Evolutionary conservation across 1,139 yeast species (phyloP).

Genomic region (Pichia sp.): DNA sequence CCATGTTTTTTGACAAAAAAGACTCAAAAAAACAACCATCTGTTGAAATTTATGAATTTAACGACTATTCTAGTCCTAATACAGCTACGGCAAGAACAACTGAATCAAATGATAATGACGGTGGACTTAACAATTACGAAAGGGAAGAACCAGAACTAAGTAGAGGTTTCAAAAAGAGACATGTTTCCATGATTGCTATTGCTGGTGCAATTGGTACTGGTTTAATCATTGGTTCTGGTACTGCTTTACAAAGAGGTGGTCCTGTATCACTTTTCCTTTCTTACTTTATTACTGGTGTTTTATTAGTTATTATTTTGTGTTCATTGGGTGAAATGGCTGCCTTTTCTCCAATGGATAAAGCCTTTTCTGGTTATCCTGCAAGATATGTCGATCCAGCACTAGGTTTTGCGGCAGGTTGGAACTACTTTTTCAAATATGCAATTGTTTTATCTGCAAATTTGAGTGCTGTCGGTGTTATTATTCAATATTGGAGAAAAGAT

Average conservation of each 20-base stretch:
- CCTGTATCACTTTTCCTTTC: conserved; percentile 44
- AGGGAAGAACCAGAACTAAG: conserved; percentile 17
- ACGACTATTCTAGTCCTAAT: too few species aligned
- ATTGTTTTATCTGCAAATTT: conserved; percentile 61
- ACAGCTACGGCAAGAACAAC: too few species aligned
- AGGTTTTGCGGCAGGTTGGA: conserved; percentile 71
- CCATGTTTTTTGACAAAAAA: too few species aligned
- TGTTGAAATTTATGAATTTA: too few species aligned
- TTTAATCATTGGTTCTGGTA: conserved; percentile 46
- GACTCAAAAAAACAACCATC: too few species aligned
- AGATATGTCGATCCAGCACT: conserved; percentile 64
- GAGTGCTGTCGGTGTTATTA: conserved; percentile 51
- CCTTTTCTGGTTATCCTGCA: conserved; percentile 63
- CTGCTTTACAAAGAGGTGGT: conserved; percentile 42
- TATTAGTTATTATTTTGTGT: conserved; percentile 43
- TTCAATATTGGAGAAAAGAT: conserved; percentile 53
- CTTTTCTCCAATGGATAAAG: conserved; percentile 60
- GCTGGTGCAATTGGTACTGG: conserved; percentile 38
- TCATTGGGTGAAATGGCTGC: conserved; percentile 48
- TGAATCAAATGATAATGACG: too few species aligned
- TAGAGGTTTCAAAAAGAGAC: conserved; percentile 32
- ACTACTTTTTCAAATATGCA: conserved; percentile 56
- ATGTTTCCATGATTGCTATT: conserved; percentile 41
- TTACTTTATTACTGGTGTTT: conserved; percentile 39
- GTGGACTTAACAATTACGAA: too few species aligned